Conservation (phyloP, 139 green algal species). For the Gonium pectorale region DNA sequence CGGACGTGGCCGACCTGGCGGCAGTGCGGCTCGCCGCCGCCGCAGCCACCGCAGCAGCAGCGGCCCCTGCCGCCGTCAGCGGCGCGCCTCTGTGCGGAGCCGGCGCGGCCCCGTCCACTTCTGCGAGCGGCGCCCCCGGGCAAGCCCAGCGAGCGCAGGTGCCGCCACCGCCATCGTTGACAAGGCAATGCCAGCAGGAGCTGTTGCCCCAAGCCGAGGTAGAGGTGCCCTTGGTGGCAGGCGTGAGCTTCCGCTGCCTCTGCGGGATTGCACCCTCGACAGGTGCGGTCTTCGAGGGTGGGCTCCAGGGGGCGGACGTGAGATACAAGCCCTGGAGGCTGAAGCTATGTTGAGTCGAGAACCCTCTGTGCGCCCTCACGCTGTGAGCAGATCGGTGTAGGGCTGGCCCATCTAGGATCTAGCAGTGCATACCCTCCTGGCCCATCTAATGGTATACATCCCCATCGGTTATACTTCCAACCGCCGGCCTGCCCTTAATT, state of each 20-base stretch:
- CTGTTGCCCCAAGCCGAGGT: neutral
- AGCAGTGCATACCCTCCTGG: too few relatives aligned
- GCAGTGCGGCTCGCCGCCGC: neutral
- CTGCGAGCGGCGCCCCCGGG: too few relatives aligned
- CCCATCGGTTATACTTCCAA: too few relatives aligned
- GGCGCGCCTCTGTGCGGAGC: neutral
- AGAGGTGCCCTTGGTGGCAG: slow-evolving; percentile 4
- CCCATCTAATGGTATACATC: too few relatives aligned
- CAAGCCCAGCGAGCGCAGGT: too few relatives aligned
- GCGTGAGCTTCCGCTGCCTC: slow-evolving; percentile 16
- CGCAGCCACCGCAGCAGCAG: neutral
- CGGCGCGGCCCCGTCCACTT: neutral
- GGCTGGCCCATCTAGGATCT: too few relatives aligned
- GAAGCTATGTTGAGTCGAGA: too few relatives aligned
- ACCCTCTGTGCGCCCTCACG: too few relatives aligned
- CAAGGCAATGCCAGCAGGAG: neutral
- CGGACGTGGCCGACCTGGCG: slow-evolving; percentile 12
- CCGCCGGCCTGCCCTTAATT: neutral
- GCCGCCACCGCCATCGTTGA: neutral
- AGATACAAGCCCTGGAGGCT: too few relatives aligned
- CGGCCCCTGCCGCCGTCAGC: neutral
- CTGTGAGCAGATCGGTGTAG: too few relatives aligned
- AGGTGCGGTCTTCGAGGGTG: too few relatives aligned
- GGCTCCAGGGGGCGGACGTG: too few relatives aligned
- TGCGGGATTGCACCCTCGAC: neutral